Evolutionary conservation across 768 basidiomycete species (phyloP), one percentile per base, ranked within the genome.

Genomic region (Dacryopinax spathularia): DNA sequence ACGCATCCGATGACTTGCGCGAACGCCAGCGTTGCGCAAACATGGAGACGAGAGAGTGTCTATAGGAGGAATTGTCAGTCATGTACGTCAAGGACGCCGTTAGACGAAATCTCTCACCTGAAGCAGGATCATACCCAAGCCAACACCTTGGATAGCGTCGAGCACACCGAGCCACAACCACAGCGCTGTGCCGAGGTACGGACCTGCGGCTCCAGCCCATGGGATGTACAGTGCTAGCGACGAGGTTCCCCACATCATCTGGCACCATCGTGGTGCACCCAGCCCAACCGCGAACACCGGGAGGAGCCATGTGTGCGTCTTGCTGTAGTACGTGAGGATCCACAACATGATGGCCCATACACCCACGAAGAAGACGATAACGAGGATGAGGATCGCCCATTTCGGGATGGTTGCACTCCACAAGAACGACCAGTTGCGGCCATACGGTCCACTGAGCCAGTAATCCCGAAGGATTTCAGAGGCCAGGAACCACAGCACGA

Each of bases 161-260:
- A 96, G 78, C 44, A 96, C 93, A 70, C 93, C 93, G 10, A 96
- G 81, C 93, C 93, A 96, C 41, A 96, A 78, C 93, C 93, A 96
- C 33, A 96, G 77, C 29, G 87, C 88, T 31, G 91, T 82, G 41
- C 91, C 91, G 63, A 95, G 83, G 72, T 94, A 96, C 25, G 92
- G 90, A 18, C 93, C 93, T 2, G 80, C 84, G 12, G 71, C 71
- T 12, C 93, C 91, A 1, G 88, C 93, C 93, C 93, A 96, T 3
- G 93, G 91, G 64, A 96, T 87, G 72, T 95, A 96, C 16, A 93
- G 76, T 2, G 90, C 93, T 43, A 96, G 81, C 33, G 91, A 92
- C 3, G 92, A 95, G 9, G 91, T 93, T 69, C 93, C 92, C 93
- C 93, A 96, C 56, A 93, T 76, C 84, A 93, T 95, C 83, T 85